Percentiles rank a stretch among this genome's conserved stretches.
phyloP scores from a whole-genome alignment of 352 stramenopile species.

The Porosira glacialis region DNA sequence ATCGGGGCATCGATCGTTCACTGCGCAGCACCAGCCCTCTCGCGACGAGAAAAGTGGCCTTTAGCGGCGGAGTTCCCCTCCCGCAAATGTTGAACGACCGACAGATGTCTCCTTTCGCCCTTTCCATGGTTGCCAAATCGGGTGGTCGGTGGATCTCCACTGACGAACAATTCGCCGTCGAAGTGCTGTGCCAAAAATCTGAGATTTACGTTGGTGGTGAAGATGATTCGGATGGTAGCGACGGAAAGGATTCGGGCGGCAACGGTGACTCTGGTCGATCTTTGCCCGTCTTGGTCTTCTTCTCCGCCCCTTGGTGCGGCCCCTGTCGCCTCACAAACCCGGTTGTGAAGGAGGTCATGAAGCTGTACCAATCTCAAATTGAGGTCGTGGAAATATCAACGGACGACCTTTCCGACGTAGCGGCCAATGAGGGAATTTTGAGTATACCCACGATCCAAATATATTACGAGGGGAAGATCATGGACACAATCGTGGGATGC shows the following conservation, averaged over 20 bases:
- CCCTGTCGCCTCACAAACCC: slow-evolving; percentile 67
- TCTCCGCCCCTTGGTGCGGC: slow-evolving; percentile 70
- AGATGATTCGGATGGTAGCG: neutral
- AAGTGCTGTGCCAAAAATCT: too few species aligned
- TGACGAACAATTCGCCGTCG: slow-evolving; percentile 54
- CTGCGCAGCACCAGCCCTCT: too few species aligned
- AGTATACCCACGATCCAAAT: slow-evolving; percentile 79
- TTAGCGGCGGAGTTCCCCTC: too few species aligned
- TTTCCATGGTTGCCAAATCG: slow-evolving; percentile 62
- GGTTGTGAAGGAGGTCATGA: slow-evolving; percentile 72
- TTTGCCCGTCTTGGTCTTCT: slow-evolving; percentile 63
- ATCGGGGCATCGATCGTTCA: too few species aligned
- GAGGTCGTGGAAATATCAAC: slow-evolving; percentile 73
- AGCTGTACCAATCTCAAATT: slow-evolving; percentile 60
- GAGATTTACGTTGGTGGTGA: slow-evolving; percentile 1
- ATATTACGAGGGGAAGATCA: slow-evolving; percentile 54
- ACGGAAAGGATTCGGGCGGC: neutral
- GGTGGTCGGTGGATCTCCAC: slow-evolving; percentile 61
- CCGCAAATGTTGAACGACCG: too few species aligned
- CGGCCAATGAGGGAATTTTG: slow-evolving; percentile 52
- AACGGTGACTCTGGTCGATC: neutral
- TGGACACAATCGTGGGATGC: slow-evolving; percentile 75
- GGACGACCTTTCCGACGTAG: slow-evolving; percentile 75
- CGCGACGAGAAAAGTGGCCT: too few species aligned
- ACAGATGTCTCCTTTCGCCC: neutral